These are phyloP conservation scores for Rauvolfia tetraphylla DNA, from an alignment of 257 asterid species.

Conservation along the genomic window DNA sequence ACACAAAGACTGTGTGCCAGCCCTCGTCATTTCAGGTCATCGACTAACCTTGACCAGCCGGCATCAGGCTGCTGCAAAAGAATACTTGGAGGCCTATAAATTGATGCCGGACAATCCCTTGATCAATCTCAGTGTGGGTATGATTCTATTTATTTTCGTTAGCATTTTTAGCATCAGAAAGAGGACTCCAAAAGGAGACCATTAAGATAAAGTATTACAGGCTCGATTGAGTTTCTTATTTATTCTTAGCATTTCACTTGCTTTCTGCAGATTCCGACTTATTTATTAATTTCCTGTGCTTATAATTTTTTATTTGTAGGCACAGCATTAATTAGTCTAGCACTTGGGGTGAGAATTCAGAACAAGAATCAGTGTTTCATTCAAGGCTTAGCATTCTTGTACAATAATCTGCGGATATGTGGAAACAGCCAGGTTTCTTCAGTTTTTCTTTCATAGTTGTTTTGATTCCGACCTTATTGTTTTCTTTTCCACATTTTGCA, in stretches of 20 bases:
- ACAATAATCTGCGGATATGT: constrained; percentile 13
- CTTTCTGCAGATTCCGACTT: too few species aligned
- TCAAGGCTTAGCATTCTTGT: constrained; percentile 21
- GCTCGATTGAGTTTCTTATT: too few species aligned
- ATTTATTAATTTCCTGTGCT: too few species aligned
- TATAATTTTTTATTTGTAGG: neutral
- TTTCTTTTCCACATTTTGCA: too few species aligned
- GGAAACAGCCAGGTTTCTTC: constrained; percentile 9
- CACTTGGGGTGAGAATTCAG: constrained; percentile 21
- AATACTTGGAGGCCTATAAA: constrained; percentile 22
- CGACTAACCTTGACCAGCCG: constrained; percentile 7
- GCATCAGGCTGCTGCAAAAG: constrained; percentile 20
- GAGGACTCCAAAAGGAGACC: neutral
- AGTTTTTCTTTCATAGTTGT: too few species aligned
- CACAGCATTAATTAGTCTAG: constrained; percentile 21
- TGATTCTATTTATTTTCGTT: neutral
- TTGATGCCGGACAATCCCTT: constrained; percentile 19
- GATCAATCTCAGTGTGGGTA: constrained; percentile 12
- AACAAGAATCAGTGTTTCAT: constrained; percentile 14
- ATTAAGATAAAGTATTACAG: neutral
- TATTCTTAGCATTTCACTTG: too few species aligned
- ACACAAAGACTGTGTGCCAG: constrained; percentile 16
- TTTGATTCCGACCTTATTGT: too few species aligned
- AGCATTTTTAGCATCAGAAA: too few species aligned
- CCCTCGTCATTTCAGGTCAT: constrained; percentile 17